These are phyloP conservation scores for Lichtheimia hyalospora DNA, from an alignment of 371 early-diverging fungal species.

Conservation along the genomic window DNA sequence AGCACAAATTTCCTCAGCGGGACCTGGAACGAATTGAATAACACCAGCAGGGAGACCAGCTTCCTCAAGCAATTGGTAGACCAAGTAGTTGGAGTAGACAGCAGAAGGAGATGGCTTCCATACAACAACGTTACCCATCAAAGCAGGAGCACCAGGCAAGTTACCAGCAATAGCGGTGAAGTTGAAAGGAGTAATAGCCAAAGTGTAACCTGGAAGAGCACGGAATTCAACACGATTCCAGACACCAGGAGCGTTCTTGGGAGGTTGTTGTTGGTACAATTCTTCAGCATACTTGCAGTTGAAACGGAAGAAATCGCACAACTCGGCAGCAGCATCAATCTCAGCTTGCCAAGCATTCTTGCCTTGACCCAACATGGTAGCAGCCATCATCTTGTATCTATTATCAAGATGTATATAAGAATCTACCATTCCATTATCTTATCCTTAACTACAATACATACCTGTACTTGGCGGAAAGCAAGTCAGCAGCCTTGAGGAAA, in stretches of 20 bases:
- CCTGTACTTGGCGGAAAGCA: constrained; percentile 88
- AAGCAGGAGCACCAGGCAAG: constrained; percentile 89
- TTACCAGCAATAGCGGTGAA: constrained; percentile 99
- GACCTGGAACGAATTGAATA: constrained; percentile 96
- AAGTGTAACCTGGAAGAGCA: constrained; percentile 94
- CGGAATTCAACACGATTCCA: constrained; percentile 99
- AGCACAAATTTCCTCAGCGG: constrained; percentile 75
- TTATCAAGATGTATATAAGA: neutral
- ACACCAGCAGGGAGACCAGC: constrained; percentile 98
- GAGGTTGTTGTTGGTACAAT: constrained; percentile 92
- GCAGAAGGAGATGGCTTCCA: constrained; percentile 98
- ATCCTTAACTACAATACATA: constrained; percentile 22
- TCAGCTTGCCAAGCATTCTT: constrained; percentile 99
- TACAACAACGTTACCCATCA: constrained; percentile 97
- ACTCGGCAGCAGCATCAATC: constrained; percentile 95
- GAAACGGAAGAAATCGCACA: constrained; percentile 94
- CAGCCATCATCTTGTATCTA: constrained; percentile 90
- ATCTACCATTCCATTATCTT: too few relatives aligned
- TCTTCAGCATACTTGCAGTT: constrained; percentile 94
- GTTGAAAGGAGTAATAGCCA: constrained; percentile 98
- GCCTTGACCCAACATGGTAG: constrained; percentile 98
- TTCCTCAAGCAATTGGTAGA: constrained; percentile 88
- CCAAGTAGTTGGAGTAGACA: constrained; percentile 88
- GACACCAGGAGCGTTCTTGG: constrained; percentile 77
- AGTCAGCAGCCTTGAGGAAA: constrained; percentile 97